Percentiles rank a stretch among this genome's conserved stretches.
Conservation (phyloP, 2,329 filamentous ascomycete genomes). For the Colletotrichum echinochloae region DNA sequence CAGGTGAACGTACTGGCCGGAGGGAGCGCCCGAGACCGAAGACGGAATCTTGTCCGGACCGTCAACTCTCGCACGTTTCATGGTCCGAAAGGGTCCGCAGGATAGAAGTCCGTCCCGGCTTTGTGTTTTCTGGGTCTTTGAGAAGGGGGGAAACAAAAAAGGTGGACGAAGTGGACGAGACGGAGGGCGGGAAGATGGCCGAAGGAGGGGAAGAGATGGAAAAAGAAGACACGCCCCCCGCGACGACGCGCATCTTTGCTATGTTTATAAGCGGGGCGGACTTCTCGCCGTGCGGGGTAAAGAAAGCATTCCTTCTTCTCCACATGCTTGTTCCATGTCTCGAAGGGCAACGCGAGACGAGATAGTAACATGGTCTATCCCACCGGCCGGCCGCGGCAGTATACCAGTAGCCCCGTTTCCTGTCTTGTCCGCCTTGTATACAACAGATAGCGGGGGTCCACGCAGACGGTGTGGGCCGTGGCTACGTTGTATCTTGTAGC, state of each 20-base stretch:
- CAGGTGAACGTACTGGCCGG: slow-evolving; percentile 32
- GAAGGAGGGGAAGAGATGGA: slow-evolving; percentile 34
- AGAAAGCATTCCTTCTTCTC: slow-evolving; percentile 8
- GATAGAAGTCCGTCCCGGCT: slow-evolving; percentile 38
- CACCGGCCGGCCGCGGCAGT: too few relatives aligned
- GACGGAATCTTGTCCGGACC: slow-evolving; percentile 39
- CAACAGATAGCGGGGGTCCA: too few relatives aligned
- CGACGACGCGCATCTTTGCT: slow-evolving; percentile 23
- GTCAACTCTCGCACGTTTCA: slow-evolving; percentile 39
- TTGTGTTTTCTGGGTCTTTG: slow-evolving; percentile 30
- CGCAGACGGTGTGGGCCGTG: too few relatives aligned
- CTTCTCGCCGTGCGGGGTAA: slow-evolving; percentile 39
- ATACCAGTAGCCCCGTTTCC: too few relatives aligned
- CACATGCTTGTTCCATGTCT: slow-evolving; percentile 19
- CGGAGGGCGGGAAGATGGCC: slow-evolving; percentile 38
- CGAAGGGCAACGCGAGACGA: not conserved
- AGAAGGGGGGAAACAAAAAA: slow-evolving; percentile 18
- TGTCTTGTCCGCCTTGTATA: not conserved
- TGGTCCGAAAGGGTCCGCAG: slow-evolving; percentile 28
- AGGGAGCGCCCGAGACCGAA: slow-evolving; percentile 15
- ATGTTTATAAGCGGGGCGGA: slow-evolving; percentile 41
- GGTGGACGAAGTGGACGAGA: slow-evolving; percentile 25
- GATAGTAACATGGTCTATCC: not conserved
- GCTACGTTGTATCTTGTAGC: not conserved
- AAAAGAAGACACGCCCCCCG: slow-evolving; percentile 31